Percentiles rank a stretch among this genome's conserved stretches.
Conservation (phyloP, 1,284 basidiomycete species). For the Volvariella volvacea region DNA sequence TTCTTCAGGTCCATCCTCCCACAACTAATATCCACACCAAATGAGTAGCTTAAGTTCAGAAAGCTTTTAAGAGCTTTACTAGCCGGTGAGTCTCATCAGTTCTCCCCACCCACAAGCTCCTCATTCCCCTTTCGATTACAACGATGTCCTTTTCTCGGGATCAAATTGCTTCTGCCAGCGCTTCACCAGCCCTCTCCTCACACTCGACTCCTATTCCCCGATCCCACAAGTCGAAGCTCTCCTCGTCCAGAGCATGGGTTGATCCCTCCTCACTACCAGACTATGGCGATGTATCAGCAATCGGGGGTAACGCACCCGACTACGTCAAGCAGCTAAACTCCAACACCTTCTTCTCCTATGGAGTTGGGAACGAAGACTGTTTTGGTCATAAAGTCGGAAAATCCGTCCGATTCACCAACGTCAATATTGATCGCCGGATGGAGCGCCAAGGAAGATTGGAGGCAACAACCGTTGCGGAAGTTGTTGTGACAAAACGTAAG, state of each 20-base stretch:
- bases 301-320: constrained; percentile 54
- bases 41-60: constrained; percentile 16
- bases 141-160: constrained; percentile 20
- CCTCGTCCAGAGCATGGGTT: constrained; percentile 42
- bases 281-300: constrained; percentile 43
- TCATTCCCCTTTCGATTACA: constrained; percentile 8
- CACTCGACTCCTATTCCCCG: constrained; percentile 1
- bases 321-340: constrained; percentile 56
- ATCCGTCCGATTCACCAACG: constrained; percentile 50
- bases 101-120: background rate
- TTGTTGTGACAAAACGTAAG: constrained; percentile 52
- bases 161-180: constrained; percentile 14
- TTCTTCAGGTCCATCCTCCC: constrained; percentile 17
- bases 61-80: constrained; percentile 16
- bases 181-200: constrained; percentile 9
- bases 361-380: constrained; percentile 51
- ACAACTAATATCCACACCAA: constrained; percentile 10
- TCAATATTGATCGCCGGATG: constrained; percentile 38
- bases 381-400: constrained; percentile 57
- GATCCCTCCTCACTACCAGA: constrained; percentile 53
- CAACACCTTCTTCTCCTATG: constrained; percentile 61
- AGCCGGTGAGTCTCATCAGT: constrained; percentile 8
- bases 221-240: constrained; percentile 3
- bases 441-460: constrained; percentile 44
- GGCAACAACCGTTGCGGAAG: constrained; percentile 52